Evolutionary conservation across 305 asterid species (phyloP).

Genomic region (Rubia peregrina): DNA sequence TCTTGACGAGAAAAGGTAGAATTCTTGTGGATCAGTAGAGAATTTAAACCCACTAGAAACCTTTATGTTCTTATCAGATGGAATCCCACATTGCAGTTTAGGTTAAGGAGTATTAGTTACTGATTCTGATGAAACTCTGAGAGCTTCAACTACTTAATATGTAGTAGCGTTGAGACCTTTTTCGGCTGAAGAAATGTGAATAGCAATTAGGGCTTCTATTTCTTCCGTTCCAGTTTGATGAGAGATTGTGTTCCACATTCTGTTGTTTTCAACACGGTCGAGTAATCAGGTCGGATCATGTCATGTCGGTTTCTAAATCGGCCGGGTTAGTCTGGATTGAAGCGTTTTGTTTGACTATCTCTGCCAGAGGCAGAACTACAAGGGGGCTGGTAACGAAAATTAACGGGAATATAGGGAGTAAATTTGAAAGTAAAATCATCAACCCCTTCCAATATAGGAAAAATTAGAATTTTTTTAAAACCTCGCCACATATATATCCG

Average conservation of each 20-base stretch:
- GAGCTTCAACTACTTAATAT: neutral
- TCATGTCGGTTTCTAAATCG: no score
- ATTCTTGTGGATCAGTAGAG: neutral
- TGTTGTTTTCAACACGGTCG: no score
- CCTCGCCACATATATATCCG: no score
- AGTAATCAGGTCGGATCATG: no score
- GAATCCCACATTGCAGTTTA: conserved; percentile 3
- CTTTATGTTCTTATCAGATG: neutral
- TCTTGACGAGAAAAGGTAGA: neutral
- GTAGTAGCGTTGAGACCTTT: neutral
- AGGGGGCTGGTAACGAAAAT: no score
- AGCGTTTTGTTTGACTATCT: no score
- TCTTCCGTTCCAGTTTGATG: neutral
- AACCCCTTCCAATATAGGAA: no score
- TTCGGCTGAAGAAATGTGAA: neutral
- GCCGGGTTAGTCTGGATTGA: no score
- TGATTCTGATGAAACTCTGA: neutral
- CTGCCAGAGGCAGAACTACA: no score
- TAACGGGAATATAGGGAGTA: no score
- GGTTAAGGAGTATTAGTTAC: neutral
- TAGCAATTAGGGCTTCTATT: neutral
- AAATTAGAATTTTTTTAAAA: no score
- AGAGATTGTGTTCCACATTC: neutral
- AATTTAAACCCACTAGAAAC: neutral
- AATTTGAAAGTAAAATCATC: no score